phyloP scores from a whole-genome alignment of 2,329 filamentous ascomycete species.

The Byssoonygena ceratinophila region DNA sequence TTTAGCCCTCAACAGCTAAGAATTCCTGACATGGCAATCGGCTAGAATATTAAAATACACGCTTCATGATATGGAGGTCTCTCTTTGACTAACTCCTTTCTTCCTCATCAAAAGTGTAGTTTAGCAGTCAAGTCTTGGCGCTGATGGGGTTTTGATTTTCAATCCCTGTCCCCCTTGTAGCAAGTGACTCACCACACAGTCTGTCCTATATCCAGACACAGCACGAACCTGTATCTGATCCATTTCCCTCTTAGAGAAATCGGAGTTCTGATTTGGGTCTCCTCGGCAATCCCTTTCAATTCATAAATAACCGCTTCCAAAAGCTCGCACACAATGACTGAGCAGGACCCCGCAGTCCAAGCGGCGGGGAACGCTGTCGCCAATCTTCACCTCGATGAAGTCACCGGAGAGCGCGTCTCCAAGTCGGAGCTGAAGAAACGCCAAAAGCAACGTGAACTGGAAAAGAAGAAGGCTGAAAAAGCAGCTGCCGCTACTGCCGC shows the following conservation, averaged over 20 bases:
- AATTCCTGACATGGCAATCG: neutral
- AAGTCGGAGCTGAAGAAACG: slow-evolving; percentile 91
- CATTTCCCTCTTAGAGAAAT: neutral
- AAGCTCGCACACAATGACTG: slow-evolving; percentile 28
- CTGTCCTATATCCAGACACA: neutral
- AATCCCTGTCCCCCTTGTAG: neutral
- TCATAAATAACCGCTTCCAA: slow-evolving; percentile 4
- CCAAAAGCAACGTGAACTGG: slow-evolving; percentile 78
- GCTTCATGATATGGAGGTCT: too few relatives aligned
- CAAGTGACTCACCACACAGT: slow-evolving; percentile 1
- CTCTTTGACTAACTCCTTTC: too few relatives aligned
- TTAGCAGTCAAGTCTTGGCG: neutral
- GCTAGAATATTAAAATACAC: too few relatives aligned
- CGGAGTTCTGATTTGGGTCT: neutral
- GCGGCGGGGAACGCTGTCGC: slow-evolving; percentile 43
- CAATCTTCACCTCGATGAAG: slow-evolving; percentile 79
- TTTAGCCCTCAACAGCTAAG: too few relatives aligned
- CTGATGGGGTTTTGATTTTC: neutral
- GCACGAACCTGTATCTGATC: neutral
- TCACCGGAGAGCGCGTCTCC: slow-evolving; percentile 77
- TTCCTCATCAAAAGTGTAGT: too few relatives aligned
- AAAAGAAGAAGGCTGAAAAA: slow-evolving; percentile 70
- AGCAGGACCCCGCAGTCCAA: slow-evolving; percentile 33
- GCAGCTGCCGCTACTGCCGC: slow-evolving; percentile 25
- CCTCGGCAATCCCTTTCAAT: neutral